Percentiles rank a stretch among this genome's conserved stretches.
These are phyloP conservation scores for Curvularia eragrostidis DNA, from an alignment of 2,329 filamentous ascomycete species.

Conservation along the genomic window DNA sequence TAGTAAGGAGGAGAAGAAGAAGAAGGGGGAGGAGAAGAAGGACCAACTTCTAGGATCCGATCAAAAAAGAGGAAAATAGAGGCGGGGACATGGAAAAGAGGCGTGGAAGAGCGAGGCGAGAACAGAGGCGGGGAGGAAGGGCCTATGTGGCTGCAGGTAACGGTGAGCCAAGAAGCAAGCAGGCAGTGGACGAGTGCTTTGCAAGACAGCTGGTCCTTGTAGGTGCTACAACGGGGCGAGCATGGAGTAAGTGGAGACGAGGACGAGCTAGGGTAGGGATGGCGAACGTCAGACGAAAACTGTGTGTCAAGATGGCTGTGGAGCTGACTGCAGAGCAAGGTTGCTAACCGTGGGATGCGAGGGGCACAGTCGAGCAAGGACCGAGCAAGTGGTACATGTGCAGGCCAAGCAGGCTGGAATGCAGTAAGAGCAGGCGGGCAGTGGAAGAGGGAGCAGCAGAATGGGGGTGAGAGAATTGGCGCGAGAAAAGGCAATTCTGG, in stretches of 20 bases:
- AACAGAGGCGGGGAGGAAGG: conserved; percentile 14
- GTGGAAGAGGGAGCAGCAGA: conserved; percentile 20
- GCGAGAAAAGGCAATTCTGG: conserved; percentile 19
- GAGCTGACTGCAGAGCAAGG: conserved; percentile 34
- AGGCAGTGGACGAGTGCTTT: conserved; percentile 26
- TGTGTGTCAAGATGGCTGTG: conserved; percentile 36
- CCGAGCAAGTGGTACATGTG: conserved; percentile 23
- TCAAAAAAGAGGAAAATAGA: conserved; percentile 22
- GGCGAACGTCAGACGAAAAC: conserved; percentile 32
- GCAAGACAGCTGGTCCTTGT: conserved; percentile 18
- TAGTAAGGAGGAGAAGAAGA: conserved; percentile 16
- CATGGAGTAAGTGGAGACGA: conserved; percentile 26
- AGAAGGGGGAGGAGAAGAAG: conserved; percentile 17
- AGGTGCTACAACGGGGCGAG: conserved; percentile 24
- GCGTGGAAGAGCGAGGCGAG: conserved; percentile 9
- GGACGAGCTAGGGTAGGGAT: conserved; percentile 30
- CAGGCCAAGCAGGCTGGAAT: conserved; percentile 15
- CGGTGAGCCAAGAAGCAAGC: conserved; percentile 10
- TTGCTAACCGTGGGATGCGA: conserved; percentile 25
- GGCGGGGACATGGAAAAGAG: conserved; percentile 13
- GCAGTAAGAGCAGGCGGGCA: conserved; percentile 12
- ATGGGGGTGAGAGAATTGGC: conserved; percentile 16
- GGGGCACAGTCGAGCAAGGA: conserved; percentile 23
- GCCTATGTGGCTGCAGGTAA: conserved; percentile 20
- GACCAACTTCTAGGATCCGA: conserved; percentile 19